Percentiles rank a stretch among this genome's conserved stretches.
Evolutionary conservation across 139 green algal species (phyloP).

Genomic region (Desmodesmus armatus): DNA sequence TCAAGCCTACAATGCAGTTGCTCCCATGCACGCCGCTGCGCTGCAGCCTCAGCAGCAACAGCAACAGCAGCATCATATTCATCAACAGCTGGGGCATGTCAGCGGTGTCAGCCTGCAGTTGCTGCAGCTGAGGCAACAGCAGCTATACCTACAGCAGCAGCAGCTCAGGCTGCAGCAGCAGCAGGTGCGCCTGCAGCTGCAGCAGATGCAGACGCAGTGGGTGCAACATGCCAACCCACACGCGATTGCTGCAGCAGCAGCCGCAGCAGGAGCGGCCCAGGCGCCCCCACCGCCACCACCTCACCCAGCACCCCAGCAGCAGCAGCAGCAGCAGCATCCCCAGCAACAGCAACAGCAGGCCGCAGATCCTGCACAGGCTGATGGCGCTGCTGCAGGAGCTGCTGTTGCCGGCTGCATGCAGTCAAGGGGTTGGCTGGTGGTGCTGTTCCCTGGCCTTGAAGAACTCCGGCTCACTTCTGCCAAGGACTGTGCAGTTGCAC

Average conservation of each 20-base stretch:
- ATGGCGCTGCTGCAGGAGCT: neutral
- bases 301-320: neutral
- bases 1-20: no score
- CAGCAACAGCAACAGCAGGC: neutral
- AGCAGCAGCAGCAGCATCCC: neutral
- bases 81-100: no score
- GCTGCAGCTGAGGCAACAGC: neutral
- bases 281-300: neutral
- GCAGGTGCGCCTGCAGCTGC: neutral
- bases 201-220: constrained; percentile 4
- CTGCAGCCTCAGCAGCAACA: no score
- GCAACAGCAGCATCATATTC: no score
- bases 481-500: neutral
- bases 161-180: neutral
- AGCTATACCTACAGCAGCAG: neutral
- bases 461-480: neutral
- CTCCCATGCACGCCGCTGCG: no score
- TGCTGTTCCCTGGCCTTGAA: neutral
- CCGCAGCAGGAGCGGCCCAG: neutral
- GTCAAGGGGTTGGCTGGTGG: neutral
- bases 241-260: neutral
- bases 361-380: neutral
- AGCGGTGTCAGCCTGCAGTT: no score
- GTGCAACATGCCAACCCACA: neutral
- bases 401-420: neutral